phyloP scores from a whole-genome alignment of 2,329 filamentous ascomycete genomes.

The Emericellopsis atlantica region DNA sequence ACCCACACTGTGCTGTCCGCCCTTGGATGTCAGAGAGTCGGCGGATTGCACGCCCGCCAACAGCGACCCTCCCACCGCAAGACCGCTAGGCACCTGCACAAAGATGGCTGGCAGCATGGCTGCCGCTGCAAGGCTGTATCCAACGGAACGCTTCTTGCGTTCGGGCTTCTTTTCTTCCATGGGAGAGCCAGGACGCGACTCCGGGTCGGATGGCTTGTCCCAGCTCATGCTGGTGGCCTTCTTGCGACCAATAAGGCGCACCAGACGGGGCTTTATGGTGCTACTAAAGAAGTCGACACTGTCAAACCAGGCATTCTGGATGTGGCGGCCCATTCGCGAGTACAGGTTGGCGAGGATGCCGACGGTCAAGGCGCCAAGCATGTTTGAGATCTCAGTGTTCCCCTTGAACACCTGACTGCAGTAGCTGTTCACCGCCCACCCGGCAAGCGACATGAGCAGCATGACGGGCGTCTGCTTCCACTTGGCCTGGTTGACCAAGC shows the following conservation, averaged over 20 bases:
- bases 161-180: slow-evolving; percentile 10
- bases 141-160: slow-evolving; percentile 29
- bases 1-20: slow-evolving; percentile 11
- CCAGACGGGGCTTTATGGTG: slow-evolving; percentile 23
- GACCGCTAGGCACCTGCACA: slow-evolving; percentile 49
- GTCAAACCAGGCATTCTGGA: slow-evolving; percentile 42
- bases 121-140: slow-evolving; percentile 71
- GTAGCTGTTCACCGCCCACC: slow-evolving; percentile 67
- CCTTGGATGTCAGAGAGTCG: slow-evolving; percentile 36
- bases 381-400: slow-evolving; percentile 66
- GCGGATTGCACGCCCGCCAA: slow-evolving; percentile 45
- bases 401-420: slow-evolving; percentile 51
- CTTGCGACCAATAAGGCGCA: slow-evolving; percentile 5
- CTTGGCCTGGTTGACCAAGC: slow-evolving; percentile 72
- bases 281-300: slow-evolving; percentile 35
- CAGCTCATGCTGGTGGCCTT: slow-evolving; percentile 16
- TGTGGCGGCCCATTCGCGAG: slow-evolving; percentile 49
- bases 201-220: slow-evolving; percentile 19
- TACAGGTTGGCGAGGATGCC: slow-evolving; percentile 72
- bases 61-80: slow-evolving; percentile 48
- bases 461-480: slow-evolving; percentile 68
- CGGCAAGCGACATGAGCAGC: slow-evolving; percentile 59
- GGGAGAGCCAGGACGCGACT: slow-evolving; percentile 13
- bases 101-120: slow-evolving; percentile 84
- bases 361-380: slow-evolving; percentile 63